These are phyloP conservation scores for Cyclanthera cordifolia DNA, from an alignment of 306 rosid species.

Conservation along the genomic window DNA sequence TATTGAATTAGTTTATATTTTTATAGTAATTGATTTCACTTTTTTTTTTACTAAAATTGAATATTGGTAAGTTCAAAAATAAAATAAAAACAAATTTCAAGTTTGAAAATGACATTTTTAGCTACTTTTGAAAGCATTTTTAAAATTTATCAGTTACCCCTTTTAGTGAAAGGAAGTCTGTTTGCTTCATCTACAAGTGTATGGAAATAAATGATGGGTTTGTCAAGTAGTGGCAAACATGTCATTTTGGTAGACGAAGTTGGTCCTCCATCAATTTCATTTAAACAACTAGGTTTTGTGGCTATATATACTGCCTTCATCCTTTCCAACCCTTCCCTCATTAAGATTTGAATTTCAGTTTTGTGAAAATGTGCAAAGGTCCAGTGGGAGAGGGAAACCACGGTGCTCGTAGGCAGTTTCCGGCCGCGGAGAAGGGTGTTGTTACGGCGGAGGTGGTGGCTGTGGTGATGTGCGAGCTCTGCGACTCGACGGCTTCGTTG, in stretches of 20 bases:
- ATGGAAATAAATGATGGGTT: neutral
- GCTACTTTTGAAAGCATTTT: neutral
- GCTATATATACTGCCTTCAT: constrained; percentile 16
- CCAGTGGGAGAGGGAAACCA: constrained; percentile 21
- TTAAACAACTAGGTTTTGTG: neutral
- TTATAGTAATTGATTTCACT: no score
- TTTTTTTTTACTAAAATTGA: no score
- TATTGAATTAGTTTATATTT: no score
- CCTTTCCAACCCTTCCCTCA: neutral
- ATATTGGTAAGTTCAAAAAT: no score
- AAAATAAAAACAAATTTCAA: no score
- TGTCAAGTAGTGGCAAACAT: constrained; percentile 29
- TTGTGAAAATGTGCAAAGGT: constrained; percentile 54
- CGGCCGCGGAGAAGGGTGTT: constrained; percentile 3
- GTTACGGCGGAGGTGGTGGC: constrained; percentile 3
- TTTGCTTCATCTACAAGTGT: neutral
- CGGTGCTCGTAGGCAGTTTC: constrained; percentile 14
- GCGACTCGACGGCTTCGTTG: constrained; percentile 43
- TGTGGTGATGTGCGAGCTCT: constrained; percentile 44
- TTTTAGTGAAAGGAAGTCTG: neutral
- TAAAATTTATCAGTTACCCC: neutral
- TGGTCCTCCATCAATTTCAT: constrained; percentile 17
- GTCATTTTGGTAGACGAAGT: constrained; percentile 32
- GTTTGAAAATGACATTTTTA: no score
- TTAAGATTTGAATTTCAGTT: neutral